Evolutionary conservation across 352 stramenopile species (phyloP), one percentile per base, ranked within the genome.

Genomic region (Thraustotheca clavata): DNA sequence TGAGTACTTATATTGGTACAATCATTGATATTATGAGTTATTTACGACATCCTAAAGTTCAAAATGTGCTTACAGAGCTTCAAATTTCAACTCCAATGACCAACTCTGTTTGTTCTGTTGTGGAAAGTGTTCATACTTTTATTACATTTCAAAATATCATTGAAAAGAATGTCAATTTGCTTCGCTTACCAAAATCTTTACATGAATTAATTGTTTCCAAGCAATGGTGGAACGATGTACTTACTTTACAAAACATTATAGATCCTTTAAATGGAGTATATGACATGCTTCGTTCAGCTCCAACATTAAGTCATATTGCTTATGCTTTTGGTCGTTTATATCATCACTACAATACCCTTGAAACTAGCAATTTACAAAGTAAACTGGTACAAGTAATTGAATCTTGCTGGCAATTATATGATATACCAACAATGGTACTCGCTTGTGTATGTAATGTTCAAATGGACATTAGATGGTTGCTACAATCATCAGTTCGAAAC

Each of bases 401-500:
- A 39, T 61, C 61, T 1, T 76, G 85, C 57, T 93, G 83, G 83
- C 73, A 76, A 12, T 74, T 78, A 8, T 93, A 91, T 60, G 81
- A 93, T 27, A 34, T 89, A 34, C 80, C 81, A 2, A 73, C 68
- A 6, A 90, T 88, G 77, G 72, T 86, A 20, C 76, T 93, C 3
- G 80, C 83, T 11, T 91, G 79, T 59, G 75, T 88, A 20, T 89
- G 91, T 41, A 76, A 93, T 69, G 87, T 91, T 62, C 80, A 93
- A 54, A 67, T 93, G 33, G 80, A 89, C 18, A 75, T 62, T 22
- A 71, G 68, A 33, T 47, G 77, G 32, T 72, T 92, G 9, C 70
- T 71, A 29, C 73, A 80, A 0, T 62, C 77, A 24, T 89, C 78
- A 77, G 75, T 90, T 24, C 50, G 69, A 76, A 0, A 62, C 76